Evolutionary conservation across 2,329 filamentous ascomycete species (phyloP).

Genomic region (Aspergillus latus): DNA sequence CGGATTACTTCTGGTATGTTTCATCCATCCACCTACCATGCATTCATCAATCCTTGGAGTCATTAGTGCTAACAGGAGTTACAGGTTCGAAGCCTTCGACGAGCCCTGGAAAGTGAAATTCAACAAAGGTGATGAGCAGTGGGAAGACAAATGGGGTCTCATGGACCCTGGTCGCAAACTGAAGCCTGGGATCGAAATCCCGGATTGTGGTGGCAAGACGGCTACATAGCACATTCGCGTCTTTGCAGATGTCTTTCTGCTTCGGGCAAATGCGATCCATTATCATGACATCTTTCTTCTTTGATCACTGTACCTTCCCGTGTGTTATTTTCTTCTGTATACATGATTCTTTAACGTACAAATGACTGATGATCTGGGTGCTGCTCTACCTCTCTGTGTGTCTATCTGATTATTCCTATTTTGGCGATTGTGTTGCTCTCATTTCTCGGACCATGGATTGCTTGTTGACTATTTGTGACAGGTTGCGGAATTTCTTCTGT

Average conservation of each 20-base stretch:
- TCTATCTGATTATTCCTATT: conserved; percentile 8
- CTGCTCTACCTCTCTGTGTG: neutral
- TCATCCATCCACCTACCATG: neutral
- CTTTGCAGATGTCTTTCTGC: neutral
- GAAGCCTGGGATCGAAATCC: conserved; percentile 81
- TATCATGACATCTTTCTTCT: too few species aligned
- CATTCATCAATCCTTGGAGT: neutral
- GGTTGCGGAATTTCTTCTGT: too few species aligned
- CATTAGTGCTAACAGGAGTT: conserved; percentile 17
- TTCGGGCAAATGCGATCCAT: too few species aligned
- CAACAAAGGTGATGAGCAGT: conserved; percentile 67
- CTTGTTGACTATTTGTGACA: too few species aligned
- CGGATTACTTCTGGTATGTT: conserved; percentile 85
- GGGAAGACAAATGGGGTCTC: conserved; percentile 95
- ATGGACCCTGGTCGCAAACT: conserved; percentile 82
- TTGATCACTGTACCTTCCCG: neutral
- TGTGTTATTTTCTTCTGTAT: conserved; percentile 14
- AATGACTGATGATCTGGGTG: conserved; percentile 16
- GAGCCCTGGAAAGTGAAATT: conserved; percentile 89
- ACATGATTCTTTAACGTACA: conserved; percentile 20
- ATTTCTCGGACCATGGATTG: neutral
- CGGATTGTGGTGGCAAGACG: conserved; percentile 77
- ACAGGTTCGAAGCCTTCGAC: conserved; percentile 87
- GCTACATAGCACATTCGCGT: conserved; percentile 38
- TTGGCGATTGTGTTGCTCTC: neutral